A percentile compares a stretch with the other conserved stretches of the same genome.
Conservation (phyloP, 768 basidiomycete species). For the Panellus pusillus region DNA sequence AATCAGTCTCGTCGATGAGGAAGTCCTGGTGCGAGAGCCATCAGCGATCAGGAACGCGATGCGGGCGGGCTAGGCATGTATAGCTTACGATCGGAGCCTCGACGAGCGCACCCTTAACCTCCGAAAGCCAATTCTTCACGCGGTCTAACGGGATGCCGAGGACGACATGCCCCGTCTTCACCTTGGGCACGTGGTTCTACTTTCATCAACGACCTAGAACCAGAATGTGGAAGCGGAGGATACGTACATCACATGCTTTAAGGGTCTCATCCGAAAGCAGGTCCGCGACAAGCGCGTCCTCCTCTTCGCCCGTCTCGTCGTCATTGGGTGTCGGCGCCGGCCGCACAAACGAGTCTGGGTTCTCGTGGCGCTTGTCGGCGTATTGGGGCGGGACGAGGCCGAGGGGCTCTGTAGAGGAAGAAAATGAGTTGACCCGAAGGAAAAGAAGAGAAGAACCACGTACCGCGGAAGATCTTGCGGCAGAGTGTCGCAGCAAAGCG, state of each 20-base stretch:
- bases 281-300: conserved; percentile 75
- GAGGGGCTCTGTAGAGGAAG: conserved; percentile 63
- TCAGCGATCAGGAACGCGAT: conserved; percentile 2
- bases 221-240: conserved; percentile 1
- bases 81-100: conserved; percentile 68
- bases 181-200: conserved; percentile 76
- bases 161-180: conserved; percentile 79
- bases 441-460: conserved; percentile 14
- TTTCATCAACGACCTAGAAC: not conserved
- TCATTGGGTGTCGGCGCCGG: conserved; percentile 72
- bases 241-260: conserved; percentile 67
- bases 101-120: conserved; percentile 72
- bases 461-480: conserved; percentile 80
- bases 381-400: conserved; percentile 81
- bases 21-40: conserved; percentile 58
- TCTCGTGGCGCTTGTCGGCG: conserved; percentile 34
- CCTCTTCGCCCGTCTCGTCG: conserved; percentile 57
- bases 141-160: conserved; percentile 63
- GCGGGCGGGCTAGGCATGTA: not conserved
- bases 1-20: conserved; percentile 75
- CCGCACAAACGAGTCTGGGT: conserved; percentile 67
- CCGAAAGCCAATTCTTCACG: conserved; percentile 72
- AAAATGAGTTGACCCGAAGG: conserved; percentile 5
- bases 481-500: conserved; percentile 85
- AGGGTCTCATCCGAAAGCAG: conserved; percentile 63